A percentile compares a stretch with the other conserved stretches of the same genome.
These are phyloP conservation scores for Sordaria brevicollis DNA, from an alignment of 495 filamentous ascomycete genomes.

Conservation along the genomic window DNA sequence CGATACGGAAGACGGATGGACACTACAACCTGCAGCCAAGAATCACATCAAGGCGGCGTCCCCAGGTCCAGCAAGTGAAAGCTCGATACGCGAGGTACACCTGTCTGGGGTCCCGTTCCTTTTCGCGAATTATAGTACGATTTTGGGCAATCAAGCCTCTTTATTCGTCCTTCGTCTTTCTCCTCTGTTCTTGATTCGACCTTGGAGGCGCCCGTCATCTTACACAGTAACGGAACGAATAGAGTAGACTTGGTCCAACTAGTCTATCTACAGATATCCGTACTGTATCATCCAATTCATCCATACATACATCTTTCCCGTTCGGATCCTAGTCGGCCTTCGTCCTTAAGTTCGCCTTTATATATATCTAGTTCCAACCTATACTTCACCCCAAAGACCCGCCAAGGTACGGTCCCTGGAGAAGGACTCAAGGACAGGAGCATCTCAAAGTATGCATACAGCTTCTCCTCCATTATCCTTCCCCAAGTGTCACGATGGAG, in stretches of 20 bases:
- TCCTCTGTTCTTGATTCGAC: not conserved
- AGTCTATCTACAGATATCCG: not conserved
- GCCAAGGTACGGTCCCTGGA: not conserved
- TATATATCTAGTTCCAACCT: not conserved
- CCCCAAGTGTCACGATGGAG: conserved; percentile 14
- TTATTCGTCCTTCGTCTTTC: not conserved
- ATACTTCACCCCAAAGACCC: not conserved
- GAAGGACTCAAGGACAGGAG: not conserved
- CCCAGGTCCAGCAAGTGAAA: not conserved
- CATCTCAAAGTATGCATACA: conserved; percentile 1
- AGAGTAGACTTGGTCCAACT: not conserved
- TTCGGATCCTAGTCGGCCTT: not conserved
- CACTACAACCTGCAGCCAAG: not conserved
- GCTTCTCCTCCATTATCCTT: not conserved
- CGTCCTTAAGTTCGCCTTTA: not conserved
- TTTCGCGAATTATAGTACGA: not conserved
- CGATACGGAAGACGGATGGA: not conserved
- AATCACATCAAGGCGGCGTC: not conserved
- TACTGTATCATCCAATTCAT: not conserved
- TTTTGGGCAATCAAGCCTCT: not conserved
- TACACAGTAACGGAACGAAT: too few relatives aligned
- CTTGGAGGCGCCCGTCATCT: not conserved
- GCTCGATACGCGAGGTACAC: not conserved
- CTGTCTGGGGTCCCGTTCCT: not conserved
- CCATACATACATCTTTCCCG: not conserved